Evolutionary conservation across 306 rosid species (phyloP), one percentile per base, ranked within the genome.

Genomic region (Cucurbita ficifolia): DNA sequence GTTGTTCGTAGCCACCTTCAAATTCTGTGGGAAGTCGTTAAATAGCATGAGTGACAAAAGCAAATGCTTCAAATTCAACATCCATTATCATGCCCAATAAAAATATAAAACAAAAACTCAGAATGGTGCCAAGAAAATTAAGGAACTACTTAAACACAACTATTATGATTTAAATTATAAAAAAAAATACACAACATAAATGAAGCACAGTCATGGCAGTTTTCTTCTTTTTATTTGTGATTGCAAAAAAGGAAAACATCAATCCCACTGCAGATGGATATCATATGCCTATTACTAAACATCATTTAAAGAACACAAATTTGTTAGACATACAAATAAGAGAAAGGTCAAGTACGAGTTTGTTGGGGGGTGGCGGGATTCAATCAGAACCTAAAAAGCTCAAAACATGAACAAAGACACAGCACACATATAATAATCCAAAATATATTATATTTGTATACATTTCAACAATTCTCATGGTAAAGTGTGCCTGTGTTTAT

Each of bases 1-100:
- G 85, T 81, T 85, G 93, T 81, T 89, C 96, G 70, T 82, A 82
- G 82, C 92, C 85, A 79, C 94, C 86, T 43, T 78, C 65, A 57
- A 90, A 79, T 79, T 83, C 96, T 92, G 87, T 3, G 78, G 5
- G 14, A 36, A 67, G 48, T 9, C 53, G 21, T 43, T 65, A 19
- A 65, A 65, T 18, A 65, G 6, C 72, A 65, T 65, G 4, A 65
- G 72, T 43, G 33, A 5, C 72, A 65, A 65, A 8, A 29, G n/a
- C 5, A 65, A 43, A 42, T 18, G 72, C n/a, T 43, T 19, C 46
- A 61, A 14, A 29, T 29, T 29, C 33, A 29, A 29, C 19, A 60
- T 2, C 16, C 45, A 35, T 33, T 6, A 6, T 16, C 10, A 5
- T 6, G 64, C n/a, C 64, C 36, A 59, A 60, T 6, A 35, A 35